Evolutionary conservation across 495 filamentous ascomycete species (phyloP).

Genomic region (Rhizodiscina lignyota): DNA sequence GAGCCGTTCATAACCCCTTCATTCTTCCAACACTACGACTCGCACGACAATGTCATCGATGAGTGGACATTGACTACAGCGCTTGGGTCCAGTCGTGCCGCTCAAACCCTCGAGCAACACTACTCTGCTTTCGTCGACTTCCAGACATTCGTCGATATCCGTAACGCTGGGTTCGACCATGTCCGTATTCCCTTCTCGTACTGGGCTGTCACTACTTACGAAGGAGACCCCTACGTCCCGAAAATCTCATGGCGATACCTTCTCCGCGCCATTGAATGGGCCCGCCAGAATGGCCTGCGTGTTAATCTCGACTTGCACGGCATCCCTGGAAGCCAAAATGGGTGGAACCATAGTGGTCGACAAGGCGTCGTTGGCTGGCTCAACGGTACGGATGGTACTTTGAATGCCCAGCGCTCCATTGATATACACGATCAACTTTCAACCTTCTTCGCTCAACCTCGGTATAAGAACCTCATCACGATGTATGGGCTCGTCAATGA

Average conservation of each 20-base stretch:
- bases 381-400: slow-evolving; percentile 24
- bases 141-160: slow-evolving; percentile 68
- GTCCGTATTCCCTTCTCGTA: slow-evolving; percentile 90
- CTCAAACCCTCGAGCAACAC: slow-evolving; percentile 62
- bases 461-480: slow-evolving; percentile 26
- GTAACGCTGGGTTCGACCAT: slow-evolving; percentile 82
- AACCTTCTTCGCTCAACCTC: slow-evolving; percentile 24
- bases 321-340: slow-evolving; percentile 65
- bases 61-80: slow-evolving; percentile 65
- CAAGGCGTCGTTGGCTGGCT: slow-evolving; percentile 40
- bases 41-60: slow-evolving; percentile 52
- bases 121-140: slow-evolving; percentile 79
- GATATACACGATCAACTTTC: slow-evolving; percentile 24
- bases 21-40: slow-evolving; percentile 54
- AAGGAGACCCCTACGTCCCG: slow-evolving; percentile 74
- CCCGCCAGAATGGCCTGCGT: slow-evolving; percentile 79
- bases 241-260: slow-evolving; percentile 89
- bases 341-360: slow-evolving; percentile 61
- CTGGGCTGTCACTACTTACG: slow-evolving; percentile 81
- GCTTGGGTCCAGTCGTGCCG: slow-evolving; percentile 45
- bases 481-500: slow-evolving; percentile 28
- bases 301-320: slow-evolving; percentile 91
- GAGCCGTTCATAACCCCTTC: slow-evolving; percentile 95
- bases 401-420: slow-evolving; percentile 23
- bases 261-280: slow-evolving; percentile 80